Base-by-base conservation (phyloP, 2,329 filamentous ascomycete genomes). In the Neofusicoccum laricinum region DNA sequence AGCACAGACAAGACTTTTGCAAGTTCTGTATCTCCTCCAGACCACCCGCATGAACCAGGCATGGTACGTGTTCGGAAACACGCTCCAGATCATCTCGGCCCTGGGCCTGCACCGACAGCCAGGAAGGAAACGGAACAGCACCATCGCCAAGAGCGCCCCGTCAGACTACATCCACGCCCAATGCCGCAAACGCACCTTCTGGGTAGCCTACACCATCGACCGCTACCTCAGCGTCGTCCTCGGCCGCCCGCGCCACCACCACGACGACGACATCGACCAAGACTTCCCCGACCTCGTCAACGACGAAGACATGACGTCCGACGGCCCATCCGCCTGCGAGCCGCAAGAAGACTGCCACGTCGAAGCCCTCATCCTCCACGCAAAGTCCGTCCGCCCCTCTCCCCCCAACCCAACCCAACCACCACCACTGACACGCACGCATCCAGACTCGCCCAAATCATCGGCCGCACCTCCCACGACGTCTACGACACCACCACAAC, bases 261-360 rank as follows among this genome's bases (percentile, higher is more conserved):
- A 87, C 57, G 86, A 89, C 50, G 84, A 88, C 36, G 85, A 89
- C 58, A 86, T 88, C 51, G 86, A 89, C 63, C 86, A 88, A 64
- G 81, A 83, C 2, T 78, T 86, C n/a, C 86, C 86, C 0, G 80
- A 80, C 17, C 68, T 76, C 1, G 78, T 86, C 46, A 84, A 86
- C 62, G 86, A 88, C 64, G 82, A 85, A 40, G 81, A 86, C 36
- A 82, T 88, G 74, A 79, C 81, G 68, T 78, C 7, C 69, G 78
- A 34, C 75, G 83, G 21, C 70, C 78, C 5, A 66, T 68, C 1
- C 65, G 12, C 15, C 3, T 40, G 17, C 19, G 49, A 57, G 34
- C 51, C 66, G 4, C 45, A 25, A 55, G 77, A 78, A 36, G 82
- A 85, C 11, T 84, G 83, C 32, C 79, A 83, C 61, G 80, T 86